Percentiles rank a stretch among this genome's conserved stretches.
phyloP scores from a whole-genome alignment of 148 eudicot genomes.

The Cornus suecica region DNA sequence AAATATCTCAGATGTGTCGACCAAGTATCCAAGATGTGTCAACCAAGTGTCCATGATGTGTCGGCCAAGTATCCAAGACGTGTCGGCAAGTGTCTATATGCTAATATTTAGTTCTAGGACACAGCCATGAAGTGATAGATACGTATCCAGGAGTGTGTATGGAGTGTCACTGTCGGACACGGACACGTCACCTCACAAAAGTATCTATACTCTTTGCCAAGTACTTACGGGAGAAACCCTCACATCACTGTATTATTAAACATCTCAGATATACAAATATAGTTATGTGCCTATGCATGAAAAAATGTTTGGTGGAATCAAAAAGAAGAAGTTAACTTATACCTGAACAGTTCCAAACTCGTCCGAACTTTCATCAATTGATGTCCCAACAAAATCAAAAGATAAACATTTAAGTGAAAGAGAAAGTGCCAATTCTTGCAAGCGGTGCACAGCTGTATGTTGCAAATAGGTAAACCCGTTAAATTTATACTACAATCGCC shows the following conservation, averaged over 20 bases:
- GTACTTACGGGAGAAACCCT: neutral
- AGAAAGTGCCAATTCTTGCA: constrained; percentile 87
- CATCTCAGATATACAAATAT: neutral
- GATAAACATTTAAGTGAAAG: constrained; percentile 83
- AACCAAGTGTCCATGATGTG: too few relatives aligned
- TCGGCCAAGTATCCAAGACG: too few relatives aligned
- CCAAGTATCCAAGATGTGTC: too few relatives aligned
- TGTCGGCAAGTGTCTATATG: too few relatives aligned
- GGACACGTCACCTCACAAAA: too few relatives aligned
- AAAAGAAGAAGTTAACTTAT: neutral
- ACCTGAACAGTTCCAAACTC: constrained; percentile 97
- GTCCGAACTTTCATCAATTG: constrained; percentile 94
- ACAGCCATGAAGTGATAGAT: too few relatives aligned
- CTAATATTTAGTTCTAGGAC: too few relatives aligned
- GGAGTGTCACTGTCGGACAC: too few relatives aligned
- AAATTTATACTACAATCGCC: neutral
- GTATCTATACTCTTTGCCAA: too few relatives aligned
- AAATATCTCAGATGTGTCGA: too few relatives aligned
- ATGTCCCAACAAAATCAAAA: constrained; percentile 86
- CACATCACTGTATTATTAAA: neutral
- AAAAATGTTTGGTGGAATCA: neutral
- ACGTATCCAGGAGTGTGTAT: too few relatives aligned
- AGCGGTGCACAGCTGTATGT: constrained; percentile 58
- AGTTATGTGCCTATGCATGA: neutral
- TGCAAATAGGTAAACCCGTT: neutral